Evolutionary conservation across 306 rosid genomes (phyloP).

Genomic region (Cicer yamashitae): DNA sequence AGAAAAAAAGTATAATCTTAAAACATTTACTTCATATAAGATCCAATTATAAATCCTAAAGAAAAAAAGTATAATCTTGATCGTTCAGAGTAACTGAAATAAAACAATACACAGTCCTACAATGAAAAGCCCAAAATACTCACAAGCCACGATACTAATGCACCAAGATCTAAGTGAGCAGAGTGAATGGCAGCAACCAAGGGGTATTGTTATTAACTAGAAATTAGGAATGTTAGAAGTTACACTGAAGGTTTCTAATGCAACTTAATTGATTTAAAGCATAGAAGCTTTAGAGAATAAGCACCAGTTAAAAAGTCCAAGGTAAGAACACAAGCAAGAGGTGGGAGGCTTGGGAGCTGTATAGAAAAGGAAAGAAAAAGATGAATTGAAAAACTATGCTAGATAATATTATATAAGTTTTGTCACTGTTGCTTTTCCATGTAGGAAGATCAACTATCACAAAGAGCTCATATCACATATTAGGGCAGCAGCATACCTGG

Average conservation of each 20-base stretch:
- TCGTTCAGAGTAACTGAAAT: neutral
- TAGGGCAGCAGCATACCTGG: slow-evolving; percentile 74
- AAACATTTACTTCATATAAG: slow-evolving; percentile 10
- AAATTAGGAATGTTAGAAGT: slow-evolving; percentile 8
- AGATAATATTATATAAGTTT: slow-evolving; percentile 2
- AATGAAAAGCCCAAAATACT: slow-evolving; percentile 11
- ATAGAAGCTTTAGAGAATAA: slow-evolving; percentile 3
- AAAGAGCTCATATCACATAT: slow-evolving; percentile 22
- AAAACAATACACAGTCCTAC: neutral
- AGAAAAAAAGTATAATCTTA: neutral
- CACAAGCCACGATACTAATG: neutral
- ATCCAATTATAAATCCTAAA: neutral
- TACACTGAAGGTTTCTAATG: slow-evolving; percentile 1
- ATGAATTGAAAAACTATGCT: slow-evolving; percentile 22
- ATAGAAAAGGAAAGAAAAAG: slow-evolving; percentile 19
- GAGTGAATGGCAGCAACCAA: neutral
- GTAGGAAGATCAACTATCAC: slow-evolving; percentile 34
- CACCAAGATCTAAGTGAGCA: neutral
- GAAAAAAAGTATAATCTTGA: slow-evolving; percentile 13
- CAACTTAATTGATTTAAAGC: slow-evolving; percentile 13
- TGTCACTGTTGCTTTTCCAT: slow-evolving; percentile 7
- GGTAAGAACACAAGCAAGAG: neutral
- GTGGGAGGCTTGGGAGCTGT: slow-evolving; percentile 18
- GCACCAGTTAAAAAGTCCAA: neutral
- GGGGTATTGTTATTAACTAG: neutral